Base-by-base conservation (phyloP, 257 asterid genomes). In the Solanum tarapatanum region DNA sequence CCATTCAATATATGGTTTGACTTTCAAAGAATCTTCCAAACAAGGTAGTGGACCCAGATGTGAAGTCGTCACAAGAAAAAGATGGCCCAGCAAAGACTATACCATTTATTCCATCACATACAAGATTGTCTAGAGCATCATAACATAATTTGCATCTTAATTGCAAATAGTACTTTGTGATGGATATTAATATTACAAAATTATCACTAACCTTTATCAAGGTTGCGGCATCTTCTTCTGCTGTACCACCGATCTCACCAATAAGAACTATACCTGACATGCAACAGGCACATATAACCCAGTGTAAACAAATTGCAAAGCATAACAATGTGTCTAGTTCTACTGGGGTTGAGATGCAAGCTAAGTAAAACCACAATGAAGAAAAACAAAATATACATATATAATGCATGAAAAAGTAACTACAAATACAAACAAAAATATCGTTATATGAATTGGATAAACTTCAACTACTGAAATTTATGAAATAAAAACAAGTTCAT, bases 201-300 rank as follows among this genome's bases (percentile, higher is more conserved):
- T 39, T 79, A 79, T 12, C 51, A 45, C 87, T 89, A 79, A 96
- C 99, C 98, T 95, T 96, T 91, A 96, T 94, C 74, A 96, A 95
- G 84, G 98, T 95, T 2, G 98, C 98, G 86, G 98, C 99, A 87
- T 96, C 99, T 91, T 96, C 99, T 92, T 96, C 99, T 35, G 98
- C 98, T n/a, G 98, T 95, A 89, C 98, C 99, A 86, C 99, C 98
- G 26, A 96, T 96, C 94, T 96, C 99, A 85, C 99, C 99, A 76
- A 96, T 96, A 66, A 96, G 98, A 90, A 96, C 85, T 73, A 96
- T 94, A 89, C 99, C 99, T 96, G 90, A 91, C 87, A 89, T 72
- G 82, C 70, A 86, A 84, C 87, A 83, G 55, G 58, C 76, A 89
- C 64, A 64, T 84, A 85, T 41, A 58, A 48, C 58, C 84, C 2